A percentile compares a stretch with the other conserved stretches of the same genome.
Conservation (phyloP, 805 yeast genomes). For the Candida maesae region DNA sequence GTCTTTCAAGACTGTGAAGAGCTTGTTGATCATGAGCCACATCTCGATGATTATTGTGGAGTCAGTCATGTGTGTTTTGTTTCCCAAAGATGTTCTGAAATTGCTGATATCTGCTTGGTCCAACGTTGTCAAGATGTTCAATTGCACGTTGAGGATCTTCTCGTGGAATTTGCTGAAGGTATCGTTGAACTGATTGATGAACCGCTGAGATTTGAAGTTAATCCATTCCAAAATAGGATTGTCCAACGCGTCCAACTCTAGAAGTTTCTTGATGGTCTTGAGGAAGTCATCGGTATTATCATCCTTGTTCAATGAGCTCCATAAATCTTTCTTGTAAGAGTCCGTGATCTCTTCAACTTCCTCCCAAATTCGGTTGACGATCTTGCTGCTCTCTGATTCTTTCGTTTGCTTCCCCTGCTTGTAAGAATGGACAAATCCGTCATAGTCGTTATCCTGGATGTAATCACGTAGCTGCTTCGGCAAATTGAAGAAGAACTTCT, state of each 20-base stretch:
- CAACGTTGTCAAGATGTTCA: conserved; percentile 37
- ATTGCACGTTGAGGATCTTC: conserved; percentile 38
- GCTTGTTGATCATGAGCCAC: conserved; percentile 49
- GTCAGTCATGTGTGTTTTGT: conserved; percentile 38
- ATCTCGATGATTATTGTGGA: conserved; percentile 52
- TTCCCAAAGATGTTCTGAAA: conserved; percentile 20
- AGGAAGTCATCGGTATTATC: conserved; percentile 30
- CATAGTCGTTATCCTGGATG: conserved; percentile 50
- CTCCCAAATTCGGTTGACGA: conserved; percentile 51
- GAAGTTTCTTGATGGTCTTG: conserved; percentile 46
- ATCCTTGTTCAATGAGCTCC: conserved; percentile 40
- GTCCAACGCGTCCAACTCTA: conserved; percentile 59
- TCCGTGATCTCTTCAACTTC: conserved; percentile 53
- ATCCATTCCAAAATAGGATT: conserved; percentile 68
- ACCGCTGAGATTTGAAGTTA: conserved; percentile 41
- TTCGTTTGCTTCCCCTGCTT: conserved; percentile 40
- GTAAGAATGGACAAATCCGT: conserved; percentile 54
- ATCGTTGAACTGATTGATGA: conserved; percentile 37
- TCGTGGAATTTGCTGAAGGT: conserved; percentile 39
- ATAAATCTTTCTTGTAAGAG: conserved; percentile 48
- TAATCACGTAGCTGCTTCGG: conserved; percentile 45
- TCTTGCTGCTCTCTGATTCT: conserved; percentile 29
- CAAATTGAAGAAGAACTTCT: conserved; percentile 51
- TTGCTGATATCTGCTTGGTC: conserved; percentile 32
- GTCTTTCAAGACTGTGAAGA: conserved; percentile 38